These are phyloP conservation scores for Acanthamoeba healyi DNA, from an alignment of 208 protist species.

Conservation along the genomic window DNA sequence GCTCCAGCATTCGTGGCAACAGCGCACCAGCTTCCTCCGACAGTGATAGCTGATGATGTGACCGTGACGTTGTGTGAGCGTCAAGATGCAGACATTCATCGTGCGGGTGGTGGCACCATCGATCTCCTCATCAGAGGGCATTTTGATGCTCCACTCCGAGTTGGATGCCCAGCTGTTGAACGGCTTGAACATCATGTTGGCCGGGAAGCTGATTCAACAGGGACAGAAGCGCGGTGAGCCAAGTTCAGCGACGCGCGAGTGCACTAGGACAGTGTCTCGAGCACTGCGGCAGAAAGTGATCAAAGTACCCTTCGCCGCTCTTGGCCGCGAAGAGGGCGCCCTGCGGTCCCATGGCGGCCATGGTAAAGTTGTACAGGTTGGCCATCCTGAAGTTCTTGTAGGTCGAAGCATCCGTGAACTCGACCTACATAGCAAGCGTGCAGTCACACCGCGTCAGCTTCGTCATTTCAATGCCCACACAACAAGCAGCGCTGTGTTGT, in stretches of 20 bases:
- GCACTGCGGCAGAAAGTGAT: too few relatives aligned
- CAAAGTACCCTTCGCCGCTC: neutral
- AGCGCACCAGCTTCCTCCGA: neutral
- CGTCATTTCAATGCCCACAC: too few relatives aligned
- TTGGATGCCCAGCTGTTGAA: slow-evolving; percentile 57
- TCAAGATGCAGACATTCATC: too few relatives aligned
- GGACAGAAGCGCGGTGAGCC: neutral
- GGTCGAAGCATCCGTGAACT: neutral
- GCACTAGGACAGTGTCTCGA: too few relatives aligned
- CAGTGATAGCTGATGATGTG: neutral
- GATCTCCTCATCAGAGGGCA: slow-evolving; percentile 11
- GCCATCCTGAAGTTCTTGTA: slow-evolving; percentile 62
- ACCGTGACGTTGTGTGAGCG: neutral
- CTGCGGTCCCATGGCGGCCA: slow-evolving; percentile 15
- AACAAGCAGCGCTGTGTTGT: too few relatives aligned
- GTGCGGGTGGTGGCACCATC: neutral
- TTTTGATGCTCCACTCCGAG: slow-evolving; percentile 31
- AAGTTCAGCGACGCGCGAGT: too few relatives aligned
- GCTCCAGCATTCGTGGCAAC: neutral
- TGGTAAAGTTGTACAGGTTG: slow-evolving; percentile 55
- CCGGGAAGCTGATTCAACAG: neutral
- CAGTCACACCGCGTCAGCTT: too few relatives aligned
- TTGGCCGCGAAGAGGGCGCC: slow-evolving; percentile 34
- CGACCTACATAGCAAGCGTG: neutral
- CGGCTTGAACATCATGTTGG: slow-evolving; percentile 30